These are phyloP conservation scores for Curvularia spicifera DNA, from an alignment of 2,329 filamentous ascomycete genomes.

Conservation along the genomic window DNA sequence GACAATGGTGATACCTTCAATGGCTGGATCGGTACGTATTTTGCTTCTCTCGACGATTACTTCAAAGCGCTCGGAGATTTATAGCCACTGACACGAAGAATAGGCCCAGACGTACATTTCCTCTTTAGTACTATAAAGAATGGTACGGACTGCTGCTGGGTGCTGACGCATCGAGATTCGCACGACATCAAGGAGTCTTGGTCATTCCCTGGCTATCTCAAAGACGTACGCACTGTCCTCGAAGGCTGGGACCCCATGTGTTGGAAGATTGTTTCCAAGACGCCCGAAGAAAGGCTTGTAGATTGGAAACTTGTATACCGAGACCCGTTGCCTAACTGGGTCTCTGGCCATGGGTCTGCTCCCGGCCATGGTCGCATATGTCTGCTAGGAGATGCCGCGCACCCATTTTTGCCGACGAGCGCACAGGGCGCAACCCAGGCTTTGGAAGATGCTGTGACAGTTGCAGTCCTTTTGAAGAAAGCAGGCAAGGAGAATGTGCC, in stretches of 20 bases:
- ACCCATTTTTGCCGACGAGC: slow-evolving; percentile 61
- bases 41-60: not conserved
- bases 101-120: slow-evolving; percentile 48
- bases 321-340: slow-evolving; percentile 61
- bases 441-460: slow-evolving; percentile 56
- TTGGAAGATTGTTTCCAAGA: slow-evolving; percentile 45
- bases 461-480: slow-evolving; percentile 36
- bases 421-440: slow-evolving; percentile 63
- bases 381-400: slow-evolving; percentile 61
- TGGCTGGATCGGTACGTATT: slow-evolving; percentile 44
- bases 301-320: slow-evolving; percentile 64
- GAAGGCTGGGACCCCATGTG: slow-evolving; percentile 46
- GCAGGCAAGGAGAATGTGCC: slow-evolving; percentile 41
- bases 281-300: slow-evolving; percentile 49
- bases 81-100: not conserved
- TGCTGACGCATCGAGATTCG: slow-evolving; percentile 45
- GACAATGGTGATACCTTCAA: slow-evolving; percentile 49
- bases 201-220: slow-evolving; percentile 45
- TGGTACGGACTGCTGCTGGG: slow-evolving; percentile 48
- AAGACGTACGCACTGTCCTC: slow-evolving; percentile 43
- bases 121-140: slow-evolving; percentile 48
- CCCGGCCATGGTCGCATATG: slow-evolving; percentile 53
- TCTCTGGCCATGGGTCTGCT: slow-evolving; percentile 54
- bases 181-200: slow-evolving; percentile 47
- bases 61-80: not conserved